Evolutionary conservation across 352 stramenopile species (phyloP), one percentile per base, ranked within the genome.

Genomic region (Phytophthora sojae): DNA sequence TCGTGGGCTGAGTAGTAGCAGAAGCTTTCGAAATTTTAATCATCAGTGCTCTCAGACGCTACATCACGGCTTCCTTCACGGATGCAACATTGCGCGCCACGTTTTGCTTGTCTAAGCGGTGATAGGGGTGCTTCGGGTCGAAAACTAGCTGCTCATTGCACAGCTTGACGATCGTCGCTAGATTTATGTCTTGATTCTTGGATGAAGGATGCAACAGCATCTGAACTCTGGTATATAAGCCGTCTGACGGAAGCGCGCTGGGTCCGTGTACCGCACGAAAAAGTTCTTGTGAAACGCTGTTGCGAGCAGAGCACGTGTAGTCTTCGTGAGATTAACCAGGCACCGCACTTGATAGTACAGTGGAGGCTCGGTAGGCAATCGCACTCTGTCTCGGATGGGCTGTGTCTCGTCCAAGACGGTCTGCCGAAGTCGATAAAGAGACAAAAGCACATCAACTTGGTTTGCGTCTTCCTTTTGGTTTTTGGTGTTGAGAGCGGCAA

Each of bases 71-170:
- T 37, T 29, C 30, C 32, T 69, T 69, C 15, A 63, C 62, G 1
- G 11, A 12, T 15, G 11, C 21, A 6, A 64, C 49, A 54, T 70
- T 70, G 0, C 45, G 32, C 11, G 21, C 9, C 4, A 70, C 55
- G 7, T 6, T 54, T 19, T 32, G 12, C 25, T 58, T 15, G 35
- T 58, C 37, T 7, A 60, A 6, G 3, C 32, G 54, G 1, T 50
- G 39, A 17, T 61, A 21, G 15, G 59, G 35, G 8, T 42, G 35
- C 12, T 42, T 14, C 6, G 32, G 59, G 19, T 69, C 61, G 29
- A 70, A 49, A 6, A 70, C 35, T 8, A 63, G 42, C 19, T 70
- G 45, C 14, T 45, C 21, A 17, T 55, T 70, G n/a, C 54, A 70
- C 15, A 70, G 15, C 2, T 26, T 9, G 2, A 70, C 47, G 45